These are phyloP conservation scores for Rhynchosporium secalis DNA, from an alignment of 2,329 filamentous ascomycete species.

Conservation along the genomic window DNA sequence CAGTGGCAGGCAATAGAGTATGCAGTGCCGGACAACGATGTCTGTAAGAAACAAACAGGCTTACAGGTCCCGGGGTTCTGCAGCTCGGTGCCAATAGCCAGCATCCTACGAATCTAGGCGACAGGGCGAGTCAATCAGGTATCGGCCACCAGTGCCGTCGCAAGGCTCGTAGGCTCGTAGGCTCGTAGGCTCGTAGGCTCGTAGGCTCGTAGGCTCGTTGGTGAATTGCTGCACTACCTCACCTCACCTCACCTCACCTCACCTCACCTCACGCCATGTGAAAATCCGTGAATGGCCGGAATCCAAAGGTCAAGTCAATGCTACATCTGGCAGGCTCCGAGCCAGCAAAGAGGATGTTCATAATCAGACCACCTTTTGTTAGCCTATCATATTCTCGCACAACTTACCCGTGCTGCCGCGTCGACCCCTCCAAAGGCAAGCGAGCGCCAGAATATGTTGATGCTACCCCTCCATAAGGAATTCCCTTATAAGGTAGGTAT, in stretches of 20 bases:
- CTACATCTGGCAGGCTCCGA: slow-evolving; percentile 10
- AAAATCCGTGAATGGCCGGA: slow-evolving; percentile 4
- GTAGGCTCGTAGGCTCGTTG: slow-evolving; percentile 1
- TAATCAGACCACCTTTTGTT: slow-evolving; percentile 24
- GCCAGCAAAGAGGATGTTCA: background rate
- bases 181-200: background rate
- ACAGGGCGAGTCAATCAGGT: no score
- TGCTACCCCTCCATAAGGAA: slow-evolving; percentile 12
- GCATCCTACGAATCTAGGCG: background rate
- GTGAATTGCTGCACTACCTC: slow-evolving; percentile 14
- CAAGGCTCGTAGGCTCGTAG: background rate
- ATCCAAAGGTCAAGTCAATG: slow-evolving; percentile 16
- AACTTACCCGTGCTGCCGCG: slow-evolving; percentile 22
- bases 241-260: no score
- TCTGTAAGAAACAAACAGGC: background rate
- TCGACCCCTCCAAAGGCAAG: slow-evolving; percentile 18
- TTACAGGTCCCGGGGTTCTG: slow-evolving; percentile 3
- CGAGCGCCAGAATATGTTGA: background rate
- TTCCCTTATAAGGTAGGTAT: slow-evolving; percentile 23
- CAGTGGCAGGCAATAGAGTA: background rate
- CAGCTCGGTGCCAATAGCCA: background rate
- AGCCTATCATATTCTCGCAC: slow-evolving; percentile 16
- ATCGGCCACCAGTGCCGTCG: slow-evolving; percentile 17
- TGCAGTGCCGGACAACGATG: background rate
- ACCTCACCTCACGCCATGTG: slow-evolving; percentile 21